These are phyloP conservation scores for Pseudogymnoascus destructans DNA, from an alignment of 2,329 filamentous ascomycete genomes.

Conservation along the genomic window DNA sequence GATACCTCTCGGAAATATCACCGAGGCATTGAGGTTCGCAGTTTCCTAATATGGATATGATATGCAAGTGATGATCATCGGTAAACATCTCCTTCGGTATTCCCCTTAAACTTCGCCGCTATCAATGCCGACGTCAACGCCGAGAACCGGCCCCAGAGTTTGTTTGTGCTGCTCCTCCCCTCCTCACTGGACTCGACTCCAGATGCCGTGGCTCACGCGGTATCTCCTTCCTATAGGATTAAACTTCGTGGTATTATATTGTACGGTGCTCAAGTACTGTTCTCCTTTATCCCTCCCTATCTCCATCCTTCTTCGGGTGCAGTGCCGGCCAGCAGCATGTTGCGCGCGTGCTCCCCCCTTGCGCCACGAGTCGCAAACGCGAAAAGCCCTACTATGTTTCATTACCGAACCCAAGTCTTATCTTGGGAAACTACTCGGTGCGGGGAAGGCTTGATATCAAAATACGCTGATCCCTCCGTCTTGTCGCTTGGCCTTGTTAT, in stretches of 20 bases:
- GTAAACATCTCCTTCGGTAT: not conserved
- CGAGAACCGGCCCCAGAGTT: not conserved
- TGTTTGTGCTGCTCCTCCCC: not conserved
- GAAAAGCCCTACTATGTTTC: slow-evolving; percentile 1
- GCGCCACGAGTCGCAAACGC: not conserved
- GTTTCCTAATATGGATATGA: not conserved
- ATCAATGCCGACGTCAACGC: not conserved
- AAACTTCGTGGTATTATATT: not conserved
- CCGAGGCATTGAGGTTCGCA: not conserved
- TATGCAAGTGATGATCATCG: not conserved
- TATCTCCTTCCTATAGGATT: not conserved
- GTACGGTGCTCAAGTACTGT: not conserved
- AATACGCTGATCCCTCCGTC: not conserved
- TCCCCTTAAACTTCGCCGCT: not conserved
- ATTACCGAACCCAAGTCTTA: not conserved
- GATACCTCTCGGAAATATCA: not conserved
- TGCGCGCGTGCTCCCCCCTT: not conserved
- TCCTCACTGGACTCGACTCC: not conserved
- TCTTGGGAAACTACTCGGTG: not conserved
- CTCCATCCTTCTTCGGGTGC: not conserved
- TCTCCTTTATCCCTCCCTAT: not conserved
- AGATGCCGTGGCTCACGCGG: not conserved
- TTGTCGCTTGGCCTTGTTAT: not conserved
- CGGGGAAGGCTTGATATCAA: slow-evolving; percentile 6
- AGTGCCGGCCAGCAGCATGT: not conserved